Conservation (phyloP, 345 rosid genomes). For the Schrenkiella parvula region DNA sequence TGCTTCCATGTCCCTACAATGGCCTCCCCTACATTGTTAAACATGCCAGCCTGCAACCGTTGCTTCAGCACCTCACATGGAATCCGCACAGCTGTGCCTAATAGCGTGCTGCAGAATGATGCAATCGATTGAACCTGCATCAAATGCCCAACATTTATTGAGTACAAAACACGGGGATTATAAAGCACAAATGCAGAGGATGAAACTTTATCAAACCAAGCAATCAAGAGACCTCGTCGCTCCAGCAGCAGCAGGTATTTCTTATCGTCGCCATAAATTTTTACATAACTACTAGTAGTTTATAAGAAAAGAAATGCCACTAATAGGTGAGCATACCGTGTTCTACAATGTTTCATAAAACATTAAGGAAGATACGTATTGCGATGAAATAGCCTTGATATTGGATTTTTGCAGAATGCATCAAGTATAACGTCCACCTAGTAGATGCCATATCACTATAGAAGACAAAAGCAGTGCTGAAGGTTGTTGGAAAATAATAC, state of each 20-base stretch:
- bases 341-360: neutral
- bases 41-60: constrained; percentile 89
- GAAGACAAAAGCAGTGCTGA: neutral
- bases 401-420: neutral
- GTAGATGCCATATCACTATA: neutral
- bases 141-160: neutral
- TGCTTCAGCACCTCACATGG: constrained; percentile 99
- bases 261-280: neutral
- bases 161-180: neutral
- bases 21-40: constrained; percentile 88
- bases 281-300: neutral
- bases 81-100: constrained; percentile 93
- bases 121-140: constrained; percentile 89
- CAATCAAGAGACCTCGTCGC: neutral
- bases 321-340: neutral
- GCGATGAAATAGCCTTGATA: neutral
- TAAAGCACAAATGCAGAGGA: neutral
- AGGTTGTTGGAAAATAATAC: neutral
- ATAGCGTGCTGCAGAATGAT: constrained; percentile 87
- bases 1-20: constrained; percentile 86
- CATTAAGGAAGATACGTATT: neutral
- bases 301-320: neutral
- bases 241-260: neutral
- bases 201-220: constrained; percentile 6
- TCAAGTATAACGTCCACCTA: neutral